A percentile compares a stretch with the other conserved stretches of the same genome.
phyloP scores from a whole-genome alignment of 345 rosid genomes.

The Euphorbia tirucalli region DNA sequence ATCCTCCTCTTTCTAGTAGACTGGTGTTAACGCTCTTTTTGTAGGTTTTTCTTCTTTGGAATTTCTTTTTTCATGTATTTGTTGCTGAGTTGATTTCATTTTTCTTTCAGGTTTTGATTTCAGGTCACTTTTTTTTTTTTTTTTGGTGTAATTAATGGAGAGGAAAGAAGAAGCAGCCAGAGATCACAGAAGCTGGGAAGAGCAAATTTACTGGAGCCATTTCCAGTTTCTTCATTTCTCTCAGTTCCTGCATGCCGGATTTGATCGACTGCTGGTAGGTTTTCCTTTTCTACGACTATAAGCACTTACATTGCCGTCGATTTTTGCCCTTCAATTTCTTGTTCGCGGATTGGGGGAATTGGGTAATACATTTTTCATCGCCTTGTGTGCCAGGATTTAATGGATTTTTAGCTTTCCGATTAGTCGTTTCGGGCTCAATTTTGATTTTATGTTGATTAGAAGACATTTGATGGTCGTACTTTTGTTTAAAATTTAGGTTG shows the following conservation, averaged over 20 bases:
- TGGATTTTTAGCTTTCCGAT: neutral
- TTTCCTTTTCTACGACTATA: neutral
- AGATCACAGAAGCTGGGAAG: constrained; percentile 67
- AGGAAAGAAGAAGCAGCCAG: constrained; percentile 32
- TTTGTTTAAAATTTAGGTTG: neutral
- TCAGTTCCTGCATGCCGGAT: constrained; percentile 56
- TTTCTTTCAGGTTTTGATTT: neutral
- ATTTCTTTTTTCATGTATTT: neutral
- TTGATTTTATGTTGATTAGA: neutral
- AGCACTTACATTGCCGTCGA: too few relatives aligned
- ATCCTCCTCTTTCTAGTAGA: neutral
- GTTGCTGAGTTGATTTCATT: neutral
- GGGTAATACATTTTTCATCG: too few relatives aligned
- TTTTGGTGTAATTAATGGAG: constrained; percentile 19
- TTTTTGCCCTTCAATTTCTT: neutral
- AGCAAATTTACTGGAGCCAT: constrained; percentile 67
- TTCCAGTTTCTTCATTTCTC: constrained; percentile 58
- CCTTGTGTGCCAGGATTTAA: too few relatives aligned
- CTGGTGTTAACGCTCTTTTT: neutral
- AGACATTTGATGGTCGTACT: neutral
- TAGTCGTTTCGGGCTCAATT: neutral
- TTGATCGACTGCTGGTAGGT: constrained; percentile 47
- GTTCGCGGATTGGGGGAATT: neutral
- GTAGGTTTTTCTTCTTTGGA: neutral
- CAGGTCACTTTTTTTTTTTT: too few relatives aligned